Conservation (phyloP, 352 stramenopile genomes). For the Phytophthora pini region DNA sequence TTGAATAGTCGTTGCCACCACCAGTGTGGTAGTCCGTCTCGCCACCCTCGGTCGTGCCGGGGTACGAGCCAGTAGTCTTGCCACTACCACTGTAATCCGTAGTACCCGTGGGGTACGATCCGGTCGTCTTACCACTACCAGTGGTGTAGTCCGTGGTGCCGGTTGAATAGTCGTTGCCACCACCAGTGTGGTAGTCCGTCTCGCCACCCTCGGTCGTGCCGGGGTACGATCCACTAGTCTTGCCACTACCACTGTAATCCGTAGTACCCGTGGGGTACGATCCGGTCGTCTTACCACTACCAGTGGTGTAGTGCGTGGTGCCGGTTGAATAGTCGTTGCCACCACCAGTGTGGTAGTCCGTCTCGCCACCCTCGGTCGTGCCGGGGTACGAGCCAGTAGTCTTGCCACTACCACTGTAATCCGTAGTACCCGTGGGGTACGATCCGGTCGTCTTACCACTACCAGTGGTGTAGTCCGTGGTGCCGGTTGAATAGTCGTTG, state of each 20-base stretch:
- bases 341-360: not conserved
- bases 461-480: not conserved
- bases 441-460: not conserved
- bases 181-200: not conserved
- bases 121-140: not conserved
- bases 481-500: not conserved
- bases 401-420: not conserved
- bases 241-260: not conserved
- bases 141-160: not conserved
- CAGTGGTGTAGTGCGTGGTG: not conserved
- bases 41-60: not conserved
- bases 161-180: not conserved
- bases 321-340: not conserved
- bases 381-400: not conserved
- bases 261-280: too few relatives aligned
- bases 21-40: not conserved
- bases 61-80: not conserved
- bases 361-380: not conserved
- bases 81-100: not conserved
- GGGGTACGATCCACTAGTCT: not conserved
- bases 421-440: too few relatives aligned
- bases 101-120: not conserved
- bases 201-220: not conserved
- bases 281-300: not conserved
- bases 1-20: too few relatives aligned